These are phyloP conservation scores for Fremontodendron californicum DNA, from an alignment of 345 rosid species.

Conservation along the genomic window DNA sequence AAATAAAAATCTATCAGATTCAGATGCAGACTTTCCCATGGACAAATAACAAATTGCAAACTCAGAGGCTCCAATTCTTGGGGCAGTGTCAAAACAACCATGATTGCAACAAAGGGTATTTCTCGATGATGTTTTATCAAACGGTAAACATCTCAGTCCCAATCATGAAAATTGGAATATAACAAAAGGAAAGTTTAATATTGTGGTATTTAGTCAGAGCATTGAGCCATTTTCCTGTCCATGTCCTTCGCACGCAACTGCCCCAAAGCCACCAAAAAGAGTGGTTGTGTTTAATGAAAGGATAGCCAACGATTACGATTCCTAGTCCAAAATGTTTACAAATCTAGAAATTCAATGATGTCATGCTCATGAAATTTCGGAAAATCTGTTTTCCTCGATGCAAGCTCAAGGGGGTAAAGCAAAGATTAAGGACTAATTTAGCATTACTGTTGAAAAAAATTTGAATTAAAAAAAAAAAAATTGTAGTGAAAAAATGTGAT, in stretches of 20 bases:
- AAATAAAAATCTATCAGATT: too few species aligned
- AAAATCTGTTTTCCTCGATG: neutral
- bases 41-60: neutral
- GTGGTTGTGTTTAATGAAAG: constrained; percentile 5
- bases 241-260: constrained; percentile 1
- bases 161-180: constrained; percentile 24
- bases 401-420: neutral
- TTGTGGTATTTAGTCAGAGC: constrained; percentile 18
- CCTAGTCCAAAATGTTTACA: constrained; percentile 5
- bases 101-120: constrained; percentile 15
- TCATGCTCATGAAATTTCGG: neutral
- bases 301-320: constrained; percentile 7
- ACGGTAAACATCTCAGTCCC: constrained; percentile 4
- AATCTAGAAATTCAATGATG: neutral
- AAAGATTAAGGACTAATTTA: too few species aligned
- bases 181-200: constrained; percentile 16
- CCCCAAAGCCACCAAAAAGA: constrained; percentile 11
- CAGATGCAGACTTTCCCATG: neutral
- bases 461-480: too few species aligned
- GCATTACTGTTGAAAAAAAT: too few species aligned
- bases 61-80: neutral
- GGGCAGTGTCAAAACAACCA: constrained; percentile 3
- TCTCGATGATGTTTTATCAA: constrained; percentile 10
- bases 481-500: too few species aligned
- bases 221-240: constrained; percentile 9